Conservation (phyloP, 2,329 filamentous ascomycete species). For the Hypomyces rosellus region DNA sequence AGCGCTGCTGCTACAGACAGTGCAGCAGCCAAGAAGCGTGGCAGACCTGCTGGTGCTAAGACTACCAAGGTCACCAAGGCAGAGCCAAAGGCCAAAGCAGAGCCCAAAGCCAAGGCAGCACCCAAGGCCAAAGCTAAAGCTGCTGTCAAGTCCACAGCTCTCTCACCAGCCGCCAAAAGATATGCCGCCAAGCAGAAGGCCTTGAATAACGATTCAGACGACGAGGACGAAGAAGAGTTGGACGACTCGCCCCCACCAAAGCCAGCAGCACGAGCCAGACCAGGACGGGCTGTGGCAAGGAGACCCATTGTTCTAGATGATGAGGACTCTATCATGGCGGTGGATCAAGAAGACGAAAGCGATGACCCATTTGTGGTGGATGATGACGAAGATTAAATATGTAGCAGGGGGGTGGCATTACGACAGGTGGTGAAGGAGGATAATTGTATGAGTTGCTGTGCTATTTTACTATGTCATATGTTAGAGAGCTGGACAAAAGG, state of each 20-base stretch:
- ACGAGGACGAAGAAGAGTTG: conserved; percentile 37
- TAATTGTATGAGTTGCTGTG: background rate
- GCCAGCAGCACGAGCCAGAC: conserved; percentile 30
- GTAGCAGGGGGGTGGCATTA: background rate
- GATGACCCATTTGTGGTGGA: conserved; percentile 44
- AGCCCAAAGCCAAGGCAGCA: conserved; percentile 38
- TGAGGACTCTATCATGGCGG: conserved; percentile 28
- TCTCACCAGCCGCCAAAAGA: conserved; percentile 65
- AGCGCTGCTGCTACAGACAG: conserved; percentile 35
- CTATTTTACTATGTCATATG: background rate
- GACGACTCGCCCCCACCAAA: conserved; percentile 38
- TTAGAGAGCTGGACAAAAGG: background rate
- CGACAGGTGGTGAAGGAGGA: background rate
- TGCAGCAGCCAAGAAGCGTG: conserved; percentile 50
- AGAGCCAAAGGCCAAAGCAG: conserved; percentile 37
- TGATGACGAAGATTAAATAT: conserved; percentile 30
- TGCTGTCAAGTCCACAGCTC: conserved; percentile 40
- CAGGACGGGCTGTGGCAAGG: conserved; percentile 39
- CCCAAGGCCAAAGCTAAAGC: conserved; percentile 30
- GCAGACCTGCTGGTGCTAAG: conserved; percentile 46
- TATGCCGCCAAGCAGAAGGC: conserved; percentile 48
- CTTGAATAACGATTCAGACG: conserved; percentile 32
- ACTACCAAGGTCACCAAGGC: conserved; percentile 29
- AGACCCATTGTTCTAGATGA: conserved; percentile 32
- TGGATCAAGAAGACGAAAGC: conserved; percentile 31